Conservation (phyloP, 768 basidiomycete genomes). For the Suillus subaureus region DNA sequence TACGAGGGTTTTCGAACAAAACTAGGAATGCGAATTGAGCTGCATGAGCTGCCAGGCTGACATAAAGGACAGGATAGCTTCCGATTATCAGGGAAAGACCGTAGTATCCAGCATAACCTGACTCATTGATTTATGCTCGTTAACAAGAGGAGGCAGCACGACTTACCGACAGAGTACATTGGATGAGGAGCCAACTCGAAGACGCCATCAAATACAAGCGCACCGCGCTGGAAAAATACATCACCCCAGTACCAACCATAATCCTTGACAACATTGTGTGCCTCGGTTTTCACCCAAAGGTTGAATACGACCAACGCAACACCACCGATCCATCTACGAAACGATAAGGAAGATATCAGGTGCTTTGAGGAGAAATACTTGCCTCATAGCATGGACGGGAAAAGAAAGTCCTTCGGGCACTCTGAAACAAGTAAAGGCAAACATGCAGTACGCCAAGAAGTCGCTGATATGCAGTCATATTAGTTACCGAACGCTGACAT, state of each 20-base stretch:
- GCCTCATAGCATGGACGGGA: conserved; percentile 79
- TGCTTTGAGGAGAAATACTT: conserved; percentile 16
- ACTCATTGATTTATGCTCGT: neutral
- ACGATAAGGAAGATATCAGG: conserved; percentile 12
- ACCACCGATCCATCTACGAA: conserved; percentile 81
- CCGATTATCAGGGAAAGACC: conserved; percentile 90
- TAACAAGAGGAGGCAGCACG: neutral
- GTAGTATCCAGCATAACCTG: conserved; percentile 97
- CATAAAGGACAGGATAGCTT: conserved; percentile 89
- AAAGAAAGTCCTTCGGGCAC: conserved; percentile 78
- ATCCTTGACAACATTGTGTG: conserved; percentile 96
- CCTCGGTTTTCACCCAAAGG: conserved; percentile 98
- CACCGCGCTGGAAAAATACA: conserved; percentile 89
- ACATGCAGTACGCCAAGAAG: conserved; percentile 93
- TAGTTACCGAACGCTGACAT: conserved; percentile 2
- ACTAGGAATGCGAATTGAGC: conserved; percentile 96
- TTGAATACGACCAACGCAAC: conserved; percentile 89
- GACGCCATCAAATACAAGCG: conserved; percentile 95
- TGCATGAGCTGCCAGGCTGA: conserved; percentile 91
- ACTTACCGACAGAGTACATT: conserved; percentile 89
- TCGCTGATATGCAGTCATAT: conserved; percentile 56
- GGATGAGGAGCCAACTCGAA: conserved; percentile 93
- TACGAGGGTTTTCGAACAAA: conserved; percentile 97
- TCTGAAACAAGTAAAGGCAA: conserved; percentile 91
- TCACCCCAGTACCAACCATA: conserved; percentile 99